Evolutionary conservation across 2,329 filamentous ascomycete species (phyloP).

Genomic region (Epichloe scottii): DNA sequence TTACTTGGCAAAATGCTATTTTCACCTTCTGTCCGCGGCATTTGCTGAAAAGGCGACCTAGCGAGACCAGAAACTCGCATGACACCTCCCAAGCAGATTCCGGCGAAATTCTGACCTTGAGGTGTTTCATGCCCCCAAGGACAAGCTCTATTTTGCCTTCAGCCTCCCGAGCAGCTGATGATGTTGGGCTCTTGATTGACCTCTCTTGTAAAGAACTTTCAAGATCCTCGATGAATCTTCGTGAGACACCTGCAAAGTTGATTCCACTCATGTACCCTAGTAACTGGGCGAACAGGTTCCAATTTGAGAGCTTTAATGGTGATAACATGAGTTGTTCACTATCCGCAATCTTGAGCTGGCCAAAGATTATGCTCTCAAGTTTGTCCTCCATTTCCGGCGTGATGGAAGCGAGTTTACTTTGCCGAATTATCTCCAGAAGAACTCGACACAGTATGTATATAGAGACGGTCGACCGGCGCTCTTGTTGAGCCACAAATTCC

Average conservation of each 20-base stretch:
- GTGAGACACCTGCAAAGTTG: constrained; percentile 74
- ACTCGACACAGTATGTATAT: constrained; percentile 94
- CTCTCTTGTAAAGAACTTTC: constrained; percentile 67
- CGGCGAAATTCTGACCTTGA: constrained; percentile 63
- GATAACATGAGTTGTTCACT: constrained; percentile 68
- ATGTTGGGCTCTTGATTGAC: constrained; percentile 51
- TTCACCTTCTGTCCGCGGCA: constrained; percentile 86
- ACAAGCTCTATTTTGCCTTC: constrained; percentile 81
- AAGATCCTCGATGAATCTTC: constrained; percentile 71
- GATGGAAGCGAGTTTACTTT: constrained; percentile 72
- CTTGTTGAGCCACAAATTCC: constrained; percentile 64
- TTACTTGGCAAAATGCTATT: constrained; percentile 83
- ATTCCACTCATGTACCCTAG: constrained; percentile 94
- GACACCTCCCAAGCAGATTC: constrained; percentile 71
- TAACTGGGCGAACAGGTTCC: constrained; percentile 85
- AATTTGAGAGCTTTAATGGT: constrained; percentile 80
- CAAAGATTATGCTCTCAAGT: constrained; percentile 89
- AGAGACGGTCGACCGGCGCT: constrained; percentile 83
- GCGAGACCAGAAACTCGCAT: constrained; percentile 73
- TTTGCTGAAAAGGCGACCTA: constrained; percentile 71
- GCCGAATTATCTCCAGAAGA: constrained; percentile 83
- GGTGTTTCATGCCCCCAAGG: constrained; percentile 80
- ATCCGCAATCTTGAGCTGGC: constrained; percentile 83
- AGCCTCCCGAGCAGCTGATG: constrained; percentile 45
- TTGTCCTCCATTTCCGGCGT: constrained; percentile 88